These are phyloP conservation scores for Apiosordaria backusii DNA, from an alignment of 495 filamentous ascomycete species.

Conservation along the genomic window DNA sequence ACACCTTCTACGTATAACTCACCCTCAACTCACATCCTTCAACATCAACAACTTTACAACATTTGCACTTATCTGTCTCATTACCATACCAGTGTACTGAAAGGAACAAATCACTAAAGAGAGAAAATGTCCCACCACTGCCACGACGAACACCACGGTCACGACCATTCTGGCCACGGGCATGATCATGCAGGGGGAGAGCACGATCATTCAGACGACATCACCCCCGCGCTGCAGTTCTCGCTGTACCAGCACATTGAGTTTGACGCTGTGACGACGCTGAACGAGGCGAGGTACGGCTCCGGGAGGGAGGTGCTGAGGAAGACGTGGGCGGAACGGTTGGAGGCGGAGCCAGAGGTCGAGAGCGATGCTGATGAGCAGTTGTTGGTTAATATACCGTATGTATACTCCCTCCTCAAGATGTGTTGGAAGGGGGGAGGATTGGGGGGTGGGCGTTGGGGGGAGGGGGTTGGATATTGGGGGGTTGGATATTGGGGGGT, in stretches of 20 bases:
- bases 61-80: neutral
- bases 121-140: conserved; percentile 45
- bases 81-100: too few species aligned
- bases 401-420: conserved; percentile 35
- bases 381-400: conserved; percentile 90
- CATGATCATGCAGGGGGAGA: conserved; percentile 29
- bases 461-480: neutral
- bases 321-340: conserved; percentile 83
- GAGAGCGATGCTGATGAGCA: conserved; percentile 89
- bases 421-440: neutral
- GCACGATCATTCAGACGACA: conserved; percentile 86
- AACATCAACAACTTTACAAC: too few species aligned
- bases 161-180: conserved; percentile 31
- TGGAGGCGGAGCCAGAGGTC: conserved; percentile 68
- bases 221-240: conserved; percentile 81
- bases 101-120: neutral
- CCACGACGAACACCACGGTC: conserved; percentile 43
- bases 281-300: conserved; percentile 70
- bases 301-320: conserved; percentile 73
- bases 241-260: conserved; percentile 87
- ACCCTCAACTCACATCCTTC: too few species aligned
- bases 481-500: too few species aligned
- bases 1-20: neutral
- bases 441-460: too few species aligned
- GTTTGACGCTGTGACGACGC: conserved; percentile 76